Evolutionary conservation across 2,329 filamentous ascomycete species (phyloP).

Genomic region (Phoma sp.): DNA sequence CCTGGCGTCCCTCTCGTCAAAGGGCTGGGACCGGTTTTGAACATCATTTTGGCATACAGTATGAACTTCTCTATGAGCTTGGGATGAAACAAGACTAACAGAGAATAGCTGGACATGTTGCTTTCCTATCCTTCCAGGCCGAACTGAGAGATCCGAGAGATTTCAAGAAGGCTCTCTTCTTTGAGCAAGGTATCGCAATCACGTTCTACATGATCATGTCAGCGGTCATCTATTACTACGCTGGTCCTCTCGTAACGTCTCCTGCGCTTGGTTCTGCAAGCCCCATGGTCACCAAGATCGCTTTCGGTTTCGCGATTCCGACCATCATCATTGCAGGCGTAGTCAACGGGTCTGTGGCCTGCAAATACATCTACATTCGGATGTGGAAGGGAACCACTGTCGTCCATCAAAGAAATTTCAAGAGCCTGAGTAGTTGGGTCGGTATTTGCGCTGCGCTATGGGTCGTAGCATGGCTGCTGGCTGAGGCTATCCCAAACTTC

Average conservation of each 20-base stretch:
- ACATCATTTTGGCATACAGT: slow-evolving; percentile 76
- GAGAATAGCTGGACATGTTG: slow-evolving; percentile 62
- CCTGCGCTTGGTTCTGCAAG: slow-evolving; percentile 71
- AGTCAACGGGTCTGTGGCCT: slow-evolving; percentile 71
- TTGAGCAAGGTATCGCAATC: slow-evolving; percentile 66
- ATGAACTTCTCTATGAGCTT: slow-evolving; percentile 14
- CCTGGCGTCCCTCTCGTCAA: slow-evolving; percentile 30
- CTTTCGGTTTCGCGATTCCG: slow-evolving; percentile 71
- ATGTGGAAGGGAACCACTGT: slow-evolving; percentile 65
- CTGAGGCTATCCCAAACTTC: slow-evolving; percentile 73
- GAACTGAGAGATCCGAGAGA: slow-evolving; percentile 68
- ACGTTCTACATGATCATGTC: slow-evolving; percentile 70
- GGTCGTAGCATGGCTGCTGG: slow-evolving; percentile 70
- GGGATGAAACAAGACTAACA: background rate
- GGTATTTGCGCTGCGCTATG: slow-evolving; percentile 63
- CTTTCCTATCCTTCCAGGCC: slow-evolving; percentile 70
- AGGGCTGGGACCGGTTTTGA: slow-evolving; percentile 49
- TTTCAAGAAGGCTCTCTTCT: slow-evolving; percentile 67
- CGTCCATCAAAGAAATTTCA: slow-evolving; percentile 31
- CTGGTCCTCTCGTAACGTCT: slow-evolving; percentile 65
- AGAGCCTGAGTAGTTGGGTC: slow-evolving; percentile 60
- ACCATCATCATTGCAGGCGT: slow-evolving; percentile 76
- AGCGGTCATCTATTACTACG: slow-evolving; percentile 71
- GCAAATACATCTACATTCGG: slow-evolving; percentile 70
- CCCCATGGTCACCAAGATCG: slow-evolving; percentile 64